Evolutionary conservation across 1,139 yeast genomes (phyloP).

Genomic region (Yamadazyma atlantica): DNA sequence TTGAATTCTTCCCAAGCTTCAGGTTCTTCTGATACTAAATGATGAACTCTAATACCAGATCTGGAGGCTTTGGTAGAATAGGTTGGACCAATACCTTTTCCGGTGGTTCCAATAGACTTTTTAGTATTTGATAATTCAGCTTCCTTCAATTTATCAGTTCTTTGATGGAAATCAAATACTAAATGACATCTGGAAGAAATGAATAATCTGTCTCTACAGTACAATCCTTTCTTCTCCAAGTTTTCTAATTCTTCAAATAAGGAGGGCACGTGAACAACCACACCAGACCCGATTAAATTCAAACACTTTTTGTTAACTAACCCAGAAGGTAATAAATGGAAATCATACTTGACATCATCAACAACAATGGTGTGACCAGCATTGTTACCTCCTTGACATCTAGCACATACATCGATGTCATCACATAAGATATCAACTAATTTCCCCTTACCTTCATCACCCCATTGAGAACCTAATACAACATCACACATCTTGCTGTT

Average conservation of each 20-base stretch:
- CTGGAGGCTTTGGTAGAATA: conserved; percentile 96
- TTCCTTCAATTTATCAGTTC: conserved; percentile 93
- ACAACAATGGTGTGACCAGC: conserved; percentile 99
- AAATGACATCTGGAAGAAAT: conserved; percentile 92
- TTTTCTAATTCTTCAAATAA: conserved; percentile 83
- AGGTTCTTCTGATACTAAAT: conserved; percentile 83
- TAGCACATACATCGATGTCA: conserved; percentile 91
- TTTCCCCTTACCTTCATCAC: conserved; percentile 99
- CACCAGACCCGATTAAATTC: conserved; percentile 94
- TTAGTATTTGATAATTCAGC: conserved; percentile 82
- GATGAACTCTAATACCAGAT: conserved; percentile 96
- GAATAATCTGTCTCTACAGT: conserved; percentile 79
- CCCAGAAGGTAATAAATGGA: conserved; percentile 98
- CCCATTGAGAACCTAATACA: conserved; percentile 98
- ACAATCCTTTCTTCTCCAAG: conserved; percentile 76
- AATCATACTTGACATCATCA: conserved; percentile 82
- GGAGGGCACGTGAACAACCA: conserved; percentile 92
- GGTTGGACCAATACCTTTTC: conserved; percentile 99
- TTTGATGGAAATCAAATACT: conserved; percentile 96
- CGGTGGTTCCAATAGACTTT: conserved; percentile 96
- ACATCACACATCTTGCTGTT: conserved; percentile 70
- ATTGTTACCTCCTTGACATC: conserved; percentile 99
- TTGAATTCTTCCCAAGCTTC: conserved; percentile 94
- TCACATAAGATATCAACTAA: conserved; percentile 92
- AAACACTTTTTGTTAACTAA: conserved; percentile 88